Evolutionary conservation across 192 early-diverging fungal genomes (phyloP).

Genomic region (Geranomyces michiganensis): DNA sequence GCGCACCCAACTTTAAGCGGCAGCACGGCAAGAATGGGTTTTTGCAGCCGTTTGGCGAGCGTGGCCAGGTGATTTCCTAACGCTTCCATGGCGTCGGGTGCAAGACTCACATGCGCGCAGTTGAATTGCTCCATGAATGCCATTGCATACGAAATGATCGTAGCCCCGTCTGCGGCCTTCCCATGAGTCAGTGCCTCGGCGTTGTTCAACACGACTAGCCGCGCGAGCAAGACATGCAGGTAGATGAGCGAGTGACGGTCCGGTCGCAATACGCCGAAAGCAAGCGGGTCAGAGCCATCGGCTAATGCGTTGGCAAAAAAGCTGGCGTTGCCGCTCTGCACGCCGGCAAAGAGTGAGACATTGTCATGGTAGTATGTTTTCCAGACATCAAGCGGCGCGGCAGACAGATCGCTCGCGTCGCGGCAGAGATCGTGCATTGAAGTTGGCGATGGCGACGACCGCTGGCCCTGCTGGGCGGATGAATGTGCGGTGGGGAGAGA

Average conservation of each 20-base stretch:
- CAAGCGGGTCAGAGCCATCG: slow-evolving; percentile 28
- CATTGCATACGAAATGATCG: background rate
- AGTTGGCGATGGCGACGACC: no score
- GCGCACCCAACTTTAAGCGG: background rate
- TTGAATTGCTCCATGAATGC: slow-evolving; percentile 12
- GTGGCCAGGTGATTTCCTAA: slow-evolving; percentile 6
- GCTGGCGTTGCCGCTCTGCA: no score
- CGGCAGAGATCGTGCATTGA: no score
- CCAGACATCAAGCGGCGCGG: no score
- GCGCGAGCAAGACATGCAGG: slow-evolving; percentile 27
- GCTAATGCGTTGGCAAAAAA: background rate
- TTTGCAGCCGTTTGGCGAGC: background rate
- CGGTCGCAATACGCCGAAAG: slow-evolving; percentile 9
- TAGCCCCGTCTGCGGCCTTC: no score
- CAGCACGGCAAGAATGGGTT: background rate
- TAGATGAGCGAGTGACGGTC: slow-evolving; percentile 30
- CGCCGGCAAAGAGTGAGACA: no score
- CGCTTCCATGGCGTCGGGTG: background rate
- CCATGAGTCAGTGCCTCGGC: no score
- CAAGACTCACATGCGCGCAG: background rate
- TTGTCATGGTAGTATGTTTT: no score
- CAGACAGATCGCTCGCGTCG: no score
- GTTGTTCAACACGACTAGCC: background rate
- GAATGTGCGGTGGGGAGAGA: no score
- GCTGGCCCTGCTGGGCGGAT: no score